Percentiles rank a stretch among this genome's conserved stretches.
Evolutionary conservation across 1,284 basidiomycete genomes (phyloP).

Genomic region (Amylostereum chailletii): DNA sequence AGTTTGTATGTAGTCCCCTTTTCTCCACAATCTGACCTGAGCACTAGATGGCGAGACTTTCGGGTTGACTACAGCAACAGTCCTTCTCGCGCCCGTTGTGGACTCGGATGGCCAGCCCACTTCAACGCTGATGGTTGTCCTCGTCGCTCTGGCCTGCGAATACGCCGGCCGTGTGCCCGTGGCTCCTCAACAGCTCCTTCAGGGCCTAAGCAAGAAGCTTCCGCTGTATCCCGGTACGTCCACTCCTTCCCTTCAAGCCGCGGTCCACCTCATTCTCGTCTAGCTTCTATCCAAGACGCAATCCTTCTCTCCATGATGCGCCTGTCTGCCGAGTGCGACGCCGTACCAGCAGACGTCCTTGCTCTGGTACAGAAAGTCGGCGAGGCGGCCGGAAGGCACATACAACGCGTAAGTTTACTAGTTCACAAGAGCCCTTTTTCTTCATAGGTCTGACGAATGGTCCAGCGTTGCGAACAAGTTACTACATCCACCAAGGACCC

Average conservation of each 20-base stretch:
- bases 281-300: conserved; percentile 64
- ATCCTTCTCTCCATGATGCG: conserved; percentile 62
- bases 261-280: conserved; percentile 1
- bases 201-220: conserved; percentile 40
- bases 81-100: conserved; percentile 38
- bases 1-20: conserved; percentile 13
- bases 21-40: conserved; percentile 1
- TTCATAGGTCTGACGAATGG: conserved; percentile 3
- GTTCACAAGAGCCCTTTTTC: conserved; percentile 5
- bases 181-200: conserved; percentile 40
- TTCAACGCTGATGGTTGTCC: conserved; percentile 56
- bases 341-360: conserved; percentile 36
- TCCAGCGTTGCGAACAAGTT: conserved; percentile 63
- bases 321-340: conserved; percentile 47
- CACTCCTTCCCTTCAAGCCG: not conserved
- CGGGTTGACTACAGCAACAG: conserved; percentile 39
- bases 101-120: conserved; percentile 34
- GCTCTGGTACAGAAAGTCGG: conserved; percentile 33
- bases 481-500: conserved; percentile 35
- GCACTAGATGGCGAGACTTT: conserved; percentile 33
- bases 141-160: conserved; percentile 55
- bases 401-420: conserved; percentile 38
- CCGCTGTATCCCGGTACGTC: conserved; percentile 38
- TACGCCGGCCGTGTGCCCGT: conserved; percentile 42
- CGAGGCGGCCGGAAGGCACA: conserved; percentile 37